phyloP scores from a whole-genome alignment of 2,329 filamentous ascomycete genomes.

The Hymenoscyphus linearis region DNA sequence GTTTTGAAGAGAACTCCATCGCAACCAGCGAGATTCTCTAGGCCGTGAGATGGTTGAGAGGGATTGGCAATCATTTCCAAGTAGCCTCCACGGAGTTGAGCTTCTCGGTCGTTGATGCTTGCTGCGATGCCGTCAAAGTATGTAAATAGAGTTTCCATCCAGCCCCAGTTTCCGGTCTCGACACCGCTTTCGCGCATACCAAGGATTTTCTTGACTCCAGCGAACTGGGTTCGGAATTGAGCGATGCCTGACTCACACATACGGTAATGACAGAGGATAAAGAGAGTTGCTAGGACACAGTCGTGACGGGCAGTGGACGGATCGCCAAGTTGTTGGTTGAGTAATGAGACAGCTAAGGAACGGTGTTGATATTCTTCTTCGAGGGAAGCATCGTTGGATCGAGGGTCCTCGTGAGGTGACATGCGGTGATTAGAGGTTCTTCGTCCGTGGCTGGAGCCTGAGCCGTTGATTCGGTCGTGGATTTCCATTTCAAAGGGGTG shows the following conservation, averaged over 20 bases:
- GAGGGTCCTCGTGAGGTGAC: slow-evolving; percentile 36
- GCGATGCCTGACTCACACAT: slow-evolving; percentile 91
- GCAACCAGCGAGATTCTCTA: slow-evolving; percentile 82
- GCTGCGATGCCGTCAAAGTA: slow-evolving; percentile 93
- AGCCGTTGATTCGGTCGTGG: slow-evolving; percentile 28
- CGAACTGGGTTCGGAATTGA: slow-evolving; percentile 89
- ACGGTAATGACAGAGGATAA: slow-evolving; percentile 86
- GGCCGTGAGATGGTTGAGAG: slow-evolving; percentile 51
- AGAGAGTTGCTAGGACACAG: slow-evolving; percentile 78
- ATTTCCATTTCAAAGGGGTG: slow-evolving; percentile 33
- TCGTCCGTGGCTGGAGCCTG: slow-evolving; percentile 17
- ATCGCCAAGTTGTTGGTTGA: slow-evolving; percentile 81
- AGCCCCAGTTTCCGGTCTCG: slow-evolving; percentile 64
- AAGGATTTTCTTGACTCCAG: slow-evolving; percentile 86
- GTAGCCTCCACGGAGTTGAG: slow-evolving; percentile 63
- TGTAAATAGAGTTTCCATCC: slow-evolving; percentile 90
- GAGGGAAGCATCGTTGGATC: slow-evolving; percentile 48
- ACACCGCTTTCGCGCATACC: slow-evolving; percentile 63
- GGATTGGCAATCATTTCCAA: slow-evolving; percentile 59
- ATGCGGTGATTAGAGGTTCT: slow-evolving; percentile 22
- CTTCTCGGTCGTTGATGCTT: slow-evolving; percentile 86
- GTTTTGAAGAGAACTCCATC: slow-evolving; percentile 83
- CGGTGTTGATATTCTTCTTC: slow-evolving; percentile 82
- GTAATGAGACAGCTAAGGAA: slow-evolving; percentile 69
- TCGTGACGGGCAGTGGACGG: slow-evolving; percentile 71